Conservation (phyloP, 345 rosid species). For the Lagerstroemia speciosa region DNA sequence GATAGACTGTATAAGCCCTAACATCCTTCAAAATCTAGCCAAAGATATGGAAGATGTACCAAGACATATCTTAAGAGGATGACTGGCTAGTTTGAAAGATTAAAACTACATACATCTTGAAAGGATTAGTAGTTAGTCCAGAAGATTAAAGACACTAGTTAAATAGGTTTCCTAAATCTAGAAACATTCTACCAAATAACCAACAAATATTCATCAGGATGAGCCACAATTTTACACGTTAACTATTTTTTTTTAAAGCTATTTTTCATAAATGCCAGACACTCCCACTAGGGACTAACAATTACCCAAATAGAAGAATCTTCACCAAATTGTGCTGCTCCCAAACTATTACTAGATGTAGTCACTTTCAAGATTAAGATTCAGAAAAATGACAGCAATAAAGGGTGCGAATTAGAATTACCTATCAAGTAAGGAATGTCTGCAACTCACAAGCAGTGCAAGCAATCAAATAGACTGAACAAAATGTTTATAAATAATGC, state of each 20-base stretch:
- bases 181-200: background rate
- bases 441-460: background rate
- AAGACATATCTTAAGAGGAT: background rate
- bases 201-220: background rate
- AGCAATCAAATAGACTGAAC: background rate
- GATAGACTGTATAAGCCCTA: no score
- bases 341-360: background rate
- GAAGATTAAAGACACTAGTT: background rate
- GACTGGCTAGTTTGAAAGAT: background rate
- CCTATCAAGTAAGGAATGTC: background rate
- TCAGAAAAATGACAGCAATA: no score
- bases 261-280: background rate
- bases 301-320: background rate
- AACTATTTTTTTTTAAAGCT: background rate
- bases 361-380: no score
- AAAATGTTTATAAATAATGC: background rate
- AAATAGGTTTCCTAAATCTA: background rate
- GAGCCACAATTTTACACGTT: background rate
- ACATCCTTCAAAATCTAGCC: no score
- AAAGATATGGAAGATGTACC: background rate
- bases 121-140: background rate
- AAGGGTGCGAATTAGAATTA: background rate
- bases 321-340: background rate
- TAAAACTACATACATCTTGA: background rate
- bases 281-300: background rate